Evolutionary conservation across 2,329 filamentous ascomycete species (phyloP).

Genomic region (Beauveria sp.): DNA sequence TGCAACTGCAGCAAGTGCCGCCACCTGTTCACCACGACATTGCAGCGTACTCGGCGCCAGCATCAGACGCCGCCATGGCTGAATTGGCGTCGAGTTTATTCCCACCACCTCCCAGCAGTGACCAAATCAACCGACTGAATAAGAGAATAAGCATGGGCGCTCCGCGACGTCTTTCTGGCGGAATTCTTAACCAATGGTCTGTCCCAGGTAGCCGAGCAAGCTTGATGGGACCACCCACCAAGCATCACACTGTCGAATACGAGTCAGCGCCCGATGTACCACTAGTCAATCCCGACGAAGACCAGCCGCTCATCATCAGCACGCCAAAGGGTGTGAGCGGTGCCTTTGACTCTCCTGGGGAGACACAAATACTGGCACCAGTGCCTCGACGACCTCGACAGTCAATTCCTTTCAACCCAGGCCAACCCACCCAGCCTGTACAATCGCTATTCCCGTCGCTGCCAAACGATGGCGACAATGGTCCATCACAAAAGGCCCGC

Average conservation of each 20-base stretch:
- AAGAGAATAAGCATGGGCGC: constrained; percentile 30
- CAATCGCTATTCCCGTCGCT: constrained; percentile 11
- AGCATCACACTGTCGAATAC: background rate
- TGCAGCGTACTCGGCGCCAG: constrained; percentile 6
- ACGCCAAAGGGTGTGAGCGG: constrained; percentile 49
- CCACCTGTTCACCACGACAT: background rate
- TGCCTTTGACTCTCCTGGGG: constrained; percentile 41
- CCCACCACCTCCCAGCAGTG: constrained; percentile 30
- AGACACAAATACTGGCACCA: constrained; percentile 44
- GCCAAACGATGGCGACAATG: background rate
- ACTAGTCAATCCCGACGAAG: constrained; percentile 23
- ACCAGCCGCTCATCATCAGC: constrained; percentile 53
- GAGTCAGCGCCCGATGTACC: background rate
- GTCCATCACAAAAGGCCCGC: constrained; percentile 12
- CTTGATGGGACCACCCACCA: constrained; percentile 14
- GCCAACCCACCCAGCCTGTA: constrained; percentile 14
- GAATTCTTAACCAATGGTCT: constrained; percentile 33
- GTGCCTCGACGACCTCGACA: constrained; percentile 43
- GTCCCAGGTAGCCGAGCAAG: constrained; percentile 29
- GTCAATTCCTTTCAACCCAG: constrained; percentile 10
- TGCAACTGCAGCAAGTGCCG: constrained; percentile 6
- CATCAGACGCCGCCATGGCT: background rate
- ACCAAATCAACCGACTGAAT: constrained; percentile 32
- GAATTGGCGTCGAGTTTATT: constrained; percentile 15
- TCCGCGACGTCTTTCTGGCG: constrained; percentile 36